Evolutionary conservation across 331 rosid species (phyloP), one percentile per base, ranked within the genome.

Genomic region (Malus hybrid): DNA sequence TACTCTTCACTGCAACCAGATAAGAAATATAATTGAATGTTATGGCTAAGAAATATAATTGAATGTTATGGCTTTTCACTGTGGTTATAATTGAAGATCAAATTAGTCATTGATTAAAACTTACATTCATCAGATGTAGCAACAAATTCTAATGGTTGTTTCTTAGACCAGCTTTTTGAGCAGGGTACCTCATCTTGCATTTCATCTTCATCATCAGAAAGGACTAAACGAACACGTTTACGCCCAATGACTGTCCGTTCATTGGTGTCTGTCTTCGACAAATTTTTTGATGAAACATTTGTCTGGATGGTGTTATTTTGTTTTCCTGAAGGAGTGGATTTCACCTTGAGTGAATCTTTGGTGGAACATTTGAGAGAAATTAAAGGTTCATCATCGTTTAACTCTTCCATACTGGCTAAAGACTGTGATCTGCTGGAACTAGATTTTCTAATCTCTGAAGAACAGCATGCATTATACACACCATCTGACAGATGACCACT

Each of bases 121-220:
- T n/a, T 79, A 94, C 97, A 32, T 71, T 85, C 83, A 84, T 81
- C 77, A 79, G 80, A 69, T 69, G 86, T 79, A 65, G 87, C 77
- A 68, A 86, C 83, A 79, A 81, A 86, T 76, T 86, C 83, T 74
- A 75, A 67, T 34, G 66, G 80, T 70, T 71, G 66, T 36, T 83
- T 75, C 48, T 26, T 72, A 67, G 79, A 65, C 75, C 81, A 78
- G 72, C 80, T 71, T 78, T 85, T 87, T 30, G 86, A 81, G 79
- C 71, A 71, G 75, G 83, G 82, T 73, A 72, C 79, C 46, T 42
- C 46, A 42, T 42, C 46, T 42, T 42, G 46, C 46, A 42, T 42
- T 42, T 42, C 46, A 10, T 79, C 85, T 18, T 91, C 97, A 73
- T 91, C 96, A 55, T 94, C 98, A 36, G 98, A 94, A 75, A 92